Percentiles rank a stretch among this genome's conserved stretches.
Conservation (phyloP, 2,329 filamentous ascomycete species). For the Chaetoscypha palmicola region DNA sequence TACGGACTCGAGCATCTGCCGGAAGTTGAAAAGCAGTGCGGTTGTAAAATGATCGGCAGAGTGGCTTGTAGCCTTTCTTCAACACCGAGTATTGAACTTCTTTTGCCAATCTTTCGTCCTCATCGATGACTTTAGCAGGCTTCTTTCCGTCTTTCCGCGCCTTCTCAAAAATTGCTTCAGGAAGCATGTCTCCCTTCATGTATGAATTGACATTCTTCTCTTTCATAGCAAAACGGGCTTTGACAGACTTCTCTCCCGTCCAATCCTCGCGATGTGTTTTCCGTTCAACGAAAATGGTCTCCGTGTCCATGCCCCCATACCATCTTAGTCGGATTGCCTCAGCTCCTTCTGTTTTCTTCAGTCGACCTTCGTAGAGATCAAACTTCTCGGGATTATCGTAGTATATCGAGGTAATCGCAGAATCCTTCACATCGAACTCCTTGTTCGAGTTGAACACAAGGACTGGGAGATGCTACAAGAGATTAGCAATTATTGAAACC, state of each 20-base stretch:
- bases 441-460: constrained; percentile 97
- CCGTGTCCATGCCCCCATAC: constrained; percentile 94
- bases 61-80: constrained; percentile 77
- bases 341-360: constrained; percentile 97
- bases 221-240: constrained; percentile 89
- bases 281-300: constrained; percentile 93
- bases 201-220: constrained; percentile 97
- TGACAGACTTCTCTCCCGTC: constrained; percentile 98
- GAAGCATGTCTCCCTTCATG: constrained; percentile 74
- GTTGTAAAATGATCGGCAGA: constrained; percentile 96
- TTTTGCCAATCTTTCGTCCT: constrained; percentile 80
- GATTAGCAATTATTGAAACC: constrained; percentile 14
- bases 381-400: constrained; percentile 92
- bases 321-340: constrained; percentile 93
- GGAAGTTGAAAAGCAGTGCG: constrained; percentile 96
- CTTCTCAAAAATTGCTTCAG: constrained; percentile 90
- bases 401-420: constrained; percentile 97
- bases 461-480: constrained; percentile 72
- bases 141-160: constrained; percentile 94
- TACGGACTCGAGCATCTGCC: constrained; percentile 89
- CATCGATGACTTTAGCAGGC: constrained; percentile 79
- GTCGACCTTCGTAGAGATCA: constrained; percentile 86
- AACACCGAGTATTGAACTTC: constrained; percentile 93
- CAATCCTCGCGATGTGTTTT: constrained; percentile 99
- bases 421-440: constrained; percentile 84